These are phyloP conservation scores for Vaccinium vitisidaea DNA, from an alignment of 148 eudicot species.

Conservation along the genomic window DNA sequence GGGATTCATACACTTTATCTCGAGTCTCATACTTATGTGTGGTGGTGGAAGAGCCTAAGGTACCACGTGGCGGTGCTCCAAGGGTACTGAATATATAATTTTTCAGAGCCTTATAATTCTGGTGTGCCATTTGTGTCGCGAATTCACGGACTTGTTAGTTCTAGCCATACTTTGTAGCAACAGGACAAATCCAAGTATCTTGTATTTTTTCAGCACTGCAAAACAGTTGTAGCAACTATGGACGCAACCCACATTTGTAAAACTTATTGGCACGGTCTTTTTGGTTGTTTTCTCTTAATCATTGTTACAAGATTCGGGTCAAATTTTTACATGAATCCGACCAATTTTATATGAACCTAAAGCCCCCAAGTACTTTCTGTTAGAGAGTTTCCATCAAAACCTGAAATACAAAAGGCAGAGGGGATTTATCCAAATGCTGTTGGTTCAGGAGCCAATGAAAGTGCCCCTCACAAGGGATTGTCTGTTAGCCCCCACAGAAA, in stretches of 20 bases:
- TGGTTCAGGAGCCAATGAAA: constrained; percentile 22
- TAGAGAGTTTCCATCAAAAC: not conserved
- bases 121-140: not conserved
- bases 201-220: not conserved
- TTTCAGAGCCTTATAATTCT: no score
- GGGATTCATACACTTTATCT: no score
- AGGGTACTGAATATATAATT: no score
- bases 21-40: not conserved
- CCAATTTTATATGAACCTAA: not conserved
- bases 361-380: not conserved
- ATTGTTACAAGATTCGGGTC: no score
- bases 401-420: constrained; percentile 17
- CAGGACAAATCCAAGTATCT: not conserved
- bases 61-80: no score
- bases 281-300: no score
- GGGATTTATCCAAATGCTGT: constrained; percentile 19
- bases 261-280: not conserved
- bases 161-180: not conserved
- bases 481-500: constrained; percentile 20
- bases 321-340: not conserved
- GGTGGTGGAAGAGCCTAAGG: not conserved
- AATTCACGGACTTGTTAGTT: not conserved
- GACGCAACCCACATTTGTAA: not conserved
- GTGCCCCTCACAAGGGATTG: constrained; percentile 31
- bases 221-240: not conserved